Evolutionary conservation across 495 filamentous ascomycete genomes (phyloP).

Genomic region (Lasiosphaeria miniovina): DNA sequence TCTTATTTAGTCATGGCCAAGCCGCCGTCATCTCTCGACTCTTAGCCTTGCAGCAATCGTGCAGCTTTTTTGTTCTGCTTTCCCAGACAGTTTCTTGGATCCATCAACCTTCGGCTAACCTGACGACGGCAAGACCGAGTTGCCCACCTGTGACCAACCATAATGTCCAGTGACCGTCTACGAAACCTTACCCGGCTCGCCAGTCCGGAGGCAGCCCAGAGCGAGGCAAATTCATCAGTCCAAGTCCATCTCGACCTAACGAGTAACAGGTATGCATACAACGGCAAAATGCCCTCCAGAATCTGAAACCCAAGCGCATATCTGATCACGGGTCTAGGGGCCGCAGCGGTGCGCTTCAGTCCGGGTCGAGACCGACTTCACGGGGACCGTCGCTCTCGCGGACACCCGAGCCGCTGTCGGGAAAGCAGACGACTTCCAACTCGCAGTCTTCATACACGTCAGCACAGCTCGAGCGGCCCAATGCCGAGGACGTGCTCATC

Average conservation of each 20-base stretch:
- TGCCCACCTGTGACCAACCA: neutral
- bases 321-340: constrained; percentile 1
- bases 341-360: constrained; percentile 5
- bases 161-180: constrained; percentile 13
- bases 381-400: constrained; percentile 10
- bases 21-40: neutral
- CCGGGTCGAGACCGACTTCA: constrained; percentile 9
- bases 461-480: constrained; percentile 12
- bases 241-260: constrained; percentile 24
- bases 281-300: too few relatives aligned
- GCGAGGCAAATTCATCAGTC: constrained; percentile 30
- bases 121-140: neutral
- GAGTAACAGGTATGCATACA: constrained; percentile 23
- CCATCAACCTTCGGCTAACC: neutral
- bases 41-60: neutral
- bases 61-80: neutral
- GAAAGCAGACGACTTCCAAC: constrained; percentile 16
- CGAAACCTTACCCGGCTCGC: constrained; percentile 8
- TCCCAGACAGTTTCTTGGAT: neutral
- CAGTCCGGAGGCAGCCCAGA: constrained; percentile 13
- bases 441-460: constrained; percentile 19
- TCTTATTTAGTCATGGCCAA: neutral
- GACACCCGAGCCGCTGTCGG: constrained; percentile 12
- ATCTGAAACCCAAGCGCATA: neutral
- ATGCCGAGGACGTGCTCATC: constrained; percentile 24